Evolutionary conservation across 2,329 filamentous ascomycete species (phyloP).

Genomic region (Didymella exigua): DNA sequence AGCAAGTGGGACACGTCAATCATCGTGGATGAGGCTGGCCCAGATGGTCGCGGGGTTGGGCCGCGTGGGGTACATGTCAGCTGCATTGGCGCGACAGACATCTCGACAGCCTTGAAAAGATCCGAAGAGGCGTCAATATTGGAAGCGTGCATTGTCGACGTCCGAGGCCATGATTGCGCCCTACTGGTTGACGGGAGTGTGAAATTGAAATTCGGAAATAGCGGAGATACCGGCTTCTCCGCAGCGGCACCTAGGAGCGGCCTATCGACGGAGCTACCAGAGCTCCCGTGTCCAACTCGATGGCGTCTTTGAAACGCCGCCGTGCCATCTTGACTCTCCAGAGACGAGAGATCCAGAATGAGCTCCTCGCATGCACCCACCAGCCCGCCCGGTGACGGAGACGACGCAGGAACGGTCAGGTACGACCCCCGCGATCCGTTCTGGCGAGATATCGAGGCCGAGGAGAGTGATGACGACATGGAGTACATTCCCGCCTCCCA

Average conservation of each 20-base stretch:
- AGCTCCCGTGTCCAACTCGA: conserved; percentile 9
- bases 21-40: not conserved
- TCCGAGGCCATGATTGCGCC: too few species aligned
- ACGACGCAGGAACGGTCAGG: conserved; percentile 32
- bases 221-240: conserved; percentile 10
- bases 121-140: too few species aligned
- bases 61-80: not conserved
- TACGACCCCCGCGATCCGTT: conserved; percentile 44
- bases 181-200: not conserved
- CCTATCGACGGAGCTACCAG: conserved; percentile 15
- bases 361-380: conserved; percentile 32
- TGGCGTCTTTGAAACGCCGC: conserved; percentile 7
- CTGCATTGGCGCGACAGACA: not conserved
- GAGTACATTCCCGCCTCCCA: conserved; percentile 56
- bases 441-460: conserved; percentile 42
- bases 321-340: not conserved
- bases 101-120: not conserved
- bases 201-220: not conserved
- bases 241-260: conserved; percentile 3
- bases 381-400: conserved; percentile 33
- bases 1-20: not conserved
- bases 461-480: conserved; percentile 59
- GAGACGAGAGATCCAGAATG: conserved; percentile 22
- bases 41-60: not conserved
- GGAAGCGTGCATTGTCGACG: too few species aligned